Conservation (phyloP, 1,284 basidiomycete genomes). For the Ustilago cynodontis region DNA sequence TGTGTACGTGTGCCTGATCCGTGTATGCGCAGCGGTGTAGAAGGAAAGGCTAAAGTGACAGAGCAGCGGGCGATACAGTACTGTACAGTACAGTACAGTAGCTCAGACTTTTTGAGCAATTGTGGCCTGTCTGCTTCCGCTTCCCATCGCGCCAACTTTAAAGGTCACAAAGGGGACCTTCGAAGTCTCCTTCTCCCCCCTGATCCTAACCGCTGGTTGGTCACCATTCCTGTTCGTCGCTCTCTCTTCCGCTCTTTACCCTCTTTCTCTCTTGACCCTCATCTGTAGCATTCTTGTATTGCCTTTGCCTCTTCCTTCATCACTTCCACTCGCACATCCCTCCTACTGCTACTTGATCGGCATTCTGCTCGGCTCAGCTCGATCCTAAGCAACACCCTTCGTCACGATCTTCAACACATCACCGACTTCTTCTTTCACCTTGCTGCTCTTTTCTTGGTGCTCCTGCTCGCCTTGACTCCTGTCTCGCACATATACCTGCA, state of each 20-base stretch:
- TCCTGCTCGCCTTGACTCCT: slow-evolving; percentile 17
- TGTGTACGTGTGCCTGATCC: slow-evolving; percentile 23
- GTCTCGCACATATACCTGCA: slow-evolving; percentile 33
- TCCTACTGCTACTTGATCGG: slow-evolving; percentile 7
- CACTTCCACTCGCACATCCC: neutral
- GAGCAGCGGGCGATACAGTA: no score
- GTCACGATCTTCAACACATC: slow-evolving; percentile 16
- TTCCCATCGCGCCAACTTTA: slow-evolving; percentile 17
- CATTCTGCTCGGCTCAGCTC: neutral
- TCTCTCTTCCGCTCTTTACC: neutral
- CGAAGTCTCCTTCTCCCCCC: slow-evolving; percentile 6
- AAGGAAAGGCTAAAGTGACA: neutral
- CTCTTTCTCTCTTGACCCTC: slow-evolving; percentile 2
- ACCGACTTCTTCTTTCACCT: neutral
- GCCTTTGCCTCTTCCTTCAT: slow-evolving; percentile 7
- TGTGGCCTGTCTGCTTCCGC: no score
- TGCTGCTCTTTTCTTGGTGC: neutral
- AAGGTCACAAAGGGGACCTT: slow-evolving; percentile 23
- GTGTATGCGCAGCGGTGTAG: slow-evolving; percentile 10
- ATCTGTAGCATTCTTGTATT: slow-evolving; percentile 18
- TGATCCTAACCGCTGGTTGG: slow-evolving; percentile 24
- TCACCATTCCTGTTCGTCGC: slow-evolving; percentile 5
- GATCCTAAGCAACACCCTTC: neutral
- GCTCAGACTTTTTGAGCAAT: neutral
- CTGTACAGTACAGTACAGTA: no score